A percentile compares a stretch with the other conserved stretches of the same genome.
Conservation (phyloP, 192 early-diverging fungal genomes). For the Chytriomyces sp. region DNA sequence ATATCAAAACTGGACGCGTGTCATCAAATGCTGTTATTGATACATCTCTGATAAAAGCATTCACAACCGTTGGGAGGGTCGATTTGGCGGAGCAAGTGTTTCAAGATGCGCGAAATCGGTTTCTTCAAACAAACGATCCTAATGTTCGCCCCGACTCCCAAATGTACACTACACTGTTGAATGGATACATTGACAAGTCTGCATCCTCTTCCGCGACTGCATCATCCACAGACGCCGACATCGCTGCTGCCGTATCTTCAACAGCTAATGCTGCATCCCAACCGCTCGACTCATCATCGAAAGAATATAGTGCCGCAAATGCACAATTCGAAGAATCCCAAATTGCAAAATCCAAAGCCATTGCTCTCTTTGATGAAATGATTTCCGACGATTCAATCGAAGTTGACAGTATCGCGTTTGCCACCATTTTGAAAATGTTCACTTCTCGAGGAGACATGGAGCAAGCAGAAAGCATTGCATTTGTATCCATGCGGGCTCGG, state of each 20-base stretch:
- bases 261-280: too few relatives aligned
- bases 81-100: constrained; percentile 38
- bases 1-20: not conserved
- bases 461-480: constrained; percentile 31
- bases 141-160: constrained; percentile 23
- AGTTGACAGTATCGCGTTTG: constrained; percentile 39
- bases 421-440: constrained; percentile 35
- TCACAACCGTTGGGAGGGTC: not conserved
- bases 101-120: constrained; percentile 7
- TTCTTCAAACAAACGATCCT: not conserved
- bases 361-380: constrained; percentile 37
- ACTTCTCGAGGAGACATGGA: constrained; percentile 7
- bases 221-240: not conserved
- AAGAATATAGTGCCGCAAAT: too few relatives aligned
- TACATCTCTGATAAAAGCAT: constrained; percentile 39
- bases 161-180: constrained; percentile 41
- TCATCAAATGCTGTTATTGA: constrained; percentile 19
- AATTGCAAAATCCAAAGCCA: not conserved
- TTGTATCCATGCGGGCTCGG: constrained; percentile 15
- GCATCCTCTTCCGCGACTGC: not conserved
- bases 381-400: not conserved
- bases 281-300: too few relatives aligned
- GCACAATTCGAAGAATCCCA: too few relatives aligned
- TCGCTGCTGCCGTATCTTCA: too few relatives aligned
- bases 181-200: not conserved